Conservation (phyloP, 768 basidiomycete species). For the Naganishia vaughanmartiniae region DNA sequence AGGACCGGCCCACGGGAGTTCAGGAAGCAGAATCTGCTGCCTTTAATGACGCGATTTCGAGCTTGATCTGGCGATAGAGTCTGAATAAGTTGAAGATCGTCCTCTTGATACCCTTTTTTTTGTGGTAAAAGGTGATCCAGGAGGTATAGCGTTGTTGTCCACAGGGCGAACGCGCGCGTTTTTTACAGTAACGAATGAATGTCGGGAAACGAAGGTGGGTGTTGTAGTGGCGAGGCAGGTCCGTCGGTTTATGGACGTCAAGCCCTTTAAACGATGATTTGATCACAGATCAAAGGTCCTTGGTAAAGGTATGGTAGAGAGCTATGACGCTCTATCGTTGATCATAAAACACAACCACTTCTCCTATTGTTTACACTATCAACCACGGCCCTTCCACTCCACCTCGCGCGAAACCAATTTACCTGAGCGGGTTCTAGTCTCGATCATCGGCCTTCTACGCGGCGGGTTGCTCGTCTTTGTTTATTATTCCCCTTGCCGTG, state of each 20-base stretch:
- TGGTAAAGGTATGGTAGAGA: neutral
- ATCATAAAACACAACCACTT: neutral
- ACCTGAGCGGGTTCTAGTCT: slow-evolving; percentile 16
- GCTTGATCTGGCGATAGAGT: too few species aligned
- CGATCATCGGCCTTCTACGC: neutral
- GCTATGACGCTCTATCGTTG: neutral
- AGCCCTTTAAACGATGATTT: neutral
- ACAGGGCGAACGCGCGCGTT: neutral
- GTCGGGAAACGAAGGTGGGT: slow-evolving; percentile 15
- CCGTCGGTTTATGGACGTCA: neutral
- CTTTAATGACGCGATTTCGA: neutral
- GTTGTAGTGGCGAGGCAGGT: neutral
- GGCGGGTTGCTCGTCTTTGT: slow-evolving; percentile 7
- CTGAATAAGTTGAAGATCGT: too few species aligned
- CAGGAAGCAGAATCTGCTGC: neutral
- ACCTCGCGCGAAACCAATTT: slow-evolving; percentile 1
- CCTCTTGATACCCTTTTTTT: neutral
- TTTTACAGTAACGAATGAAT: neutral
- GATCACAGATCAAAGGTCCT: slow-evolving; percentile 15
- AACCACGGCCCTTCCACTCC: neutral
- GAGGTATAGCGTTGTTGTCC: neutral
- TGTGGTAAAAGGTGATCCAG: neutral
- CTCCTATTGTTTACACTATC: slow-evolving; percentile 8
- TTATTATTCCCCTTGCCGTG: slow-evolving; percentile 16
- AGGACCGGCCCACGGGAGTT: neutral